These are phyloP conservation scores for Kandelia obovata DNA, from an alignment of 345 rosid species.

Conservation along the genomic window DNA sequence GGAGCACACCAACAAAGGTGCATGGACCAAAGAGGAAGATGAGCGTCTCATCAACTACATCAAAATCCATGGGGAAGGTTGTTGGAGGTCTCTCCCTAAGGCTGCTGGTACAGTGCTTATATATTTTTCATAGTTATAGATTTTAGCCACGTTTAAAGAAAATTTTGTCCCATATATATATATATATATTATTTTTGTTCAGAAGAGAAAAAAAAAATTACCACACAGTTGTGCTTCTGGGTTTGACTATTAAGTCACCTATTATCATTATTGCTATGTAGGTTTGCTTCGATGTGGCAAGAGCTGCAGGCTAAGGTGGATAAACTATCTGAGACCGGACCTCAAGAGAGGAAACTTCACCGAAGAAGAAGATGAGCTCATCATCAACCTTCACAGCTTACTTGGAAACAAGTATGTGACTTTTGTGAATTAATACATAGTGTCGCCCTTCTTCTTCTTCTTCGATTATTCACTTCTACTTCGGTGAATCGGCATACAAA, in stretches of 20 bases:
- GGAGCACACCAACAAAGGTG: constrained; percentile 59
- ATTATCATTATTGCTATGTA: not conserved
- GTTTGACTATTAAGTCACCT: not conserved
- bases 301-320: constrained; percentile 81
- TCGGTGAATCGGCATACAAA: not conserved
- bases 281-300: constrained; percentile 72
- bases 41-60: constrained; percentile 45
- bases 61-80: constrained; percentile 50
- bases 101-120: constrained; percentile 38
- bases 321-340: constrained; percentile 70
- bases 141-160: too few relatives aligned
- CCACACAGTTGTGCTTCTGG: too few relatives aligned
- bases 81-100: constrained; percentile 59
- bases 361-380: constrained; percentile 74
- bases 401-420: constrained; percentile 75
- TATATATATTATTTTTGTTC: too few relatives aligned
- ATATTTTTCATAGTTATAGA: too few relatives aligned
- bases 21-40: constrained; percentile 64
- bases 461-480: not conserved
- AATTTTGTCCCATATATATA: too few relatives aligned
- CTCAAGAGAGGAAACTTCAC: constrained; percentile 87
- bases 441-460: not conserved
- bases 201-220: too few relatives aligned
- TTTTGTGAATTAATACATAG: not conserved
- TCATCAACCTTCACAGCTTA: constrained; percentile 68